These are phyloP conservation scores for Globomyces sp. DNA, from an alignment of 371 early-diverging fungal species.

Conservation along the genomic window DNA sequence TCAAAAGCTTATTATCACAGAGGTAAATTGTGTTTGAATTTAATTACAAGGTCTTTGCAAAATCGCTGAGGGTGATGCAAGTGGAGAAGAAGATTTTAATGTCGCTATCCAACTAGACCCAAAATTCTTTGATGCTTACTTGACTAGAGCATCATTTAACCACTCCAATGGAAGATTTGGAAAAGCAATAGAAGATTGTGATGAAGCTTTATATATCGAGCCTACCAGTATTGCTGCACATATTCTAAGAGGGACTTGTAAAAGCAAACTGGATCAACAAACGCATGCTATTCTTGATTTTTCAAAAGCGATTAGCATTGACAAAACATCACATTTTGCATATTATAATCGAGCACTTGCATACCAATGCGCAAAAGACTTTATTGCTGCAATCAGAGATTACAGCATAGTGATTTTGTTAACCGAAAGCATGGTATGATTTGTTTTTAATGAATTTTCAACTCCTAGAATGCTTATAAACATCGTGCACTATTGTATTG, in stretches of 20 bases:
- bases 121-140: slow-evolving; percentile 50
- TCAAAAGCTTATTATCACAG: slow-evolving; percentile 55
- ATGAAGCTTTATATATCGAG: slow-evolving; percentile 46
- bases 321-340: slow-evolving; percentile 44
- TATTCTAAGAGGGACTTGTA: slow-evolving; percentile 46
- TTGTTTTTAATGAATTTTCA: slow-evolving; percentile 1
- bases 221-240: slow-evolving; percentile 49
- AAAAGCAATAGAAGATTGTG: slow-evolving; percentile 53
- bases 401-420: slow-evolving; percentile 51
- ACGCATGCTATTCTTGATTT: slow-evolving; percentile 45
- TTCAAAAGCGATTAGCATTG: slow-evolving; percentile 41
- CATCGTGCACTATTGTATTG: slow-evolving; percentile 54
- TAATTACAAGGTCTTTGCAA: slow-evolving; percentile 26
- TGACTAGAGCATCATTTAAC: slow-evolving; percentile 45
- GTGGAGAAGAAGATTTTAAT: slow-evolving; percentile 42
- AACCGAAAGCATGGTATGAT: slow-evolving; percentile 39
- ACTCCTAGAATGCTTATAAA: slow-evolving; percentile 46
- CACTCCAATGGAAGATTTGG: slow-evolving; percentile 40
- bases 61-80: slow-evolving; percentile 32
- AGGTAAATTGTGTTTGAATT: slow-evolving; percentile 21
- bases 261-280: slow-evolving; percentile 43
- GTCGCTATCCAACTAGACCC: slow-evolving; percentile 43
- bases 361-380: slow-evolving; percentile 43
- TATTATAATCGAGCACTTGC: slow-evolving; percentile 54
- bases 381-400: slow-evolving; percentile 46